Conservation (phyloP, 768 basidiomycete genomes). For the Mycena indigotica region DNA sequence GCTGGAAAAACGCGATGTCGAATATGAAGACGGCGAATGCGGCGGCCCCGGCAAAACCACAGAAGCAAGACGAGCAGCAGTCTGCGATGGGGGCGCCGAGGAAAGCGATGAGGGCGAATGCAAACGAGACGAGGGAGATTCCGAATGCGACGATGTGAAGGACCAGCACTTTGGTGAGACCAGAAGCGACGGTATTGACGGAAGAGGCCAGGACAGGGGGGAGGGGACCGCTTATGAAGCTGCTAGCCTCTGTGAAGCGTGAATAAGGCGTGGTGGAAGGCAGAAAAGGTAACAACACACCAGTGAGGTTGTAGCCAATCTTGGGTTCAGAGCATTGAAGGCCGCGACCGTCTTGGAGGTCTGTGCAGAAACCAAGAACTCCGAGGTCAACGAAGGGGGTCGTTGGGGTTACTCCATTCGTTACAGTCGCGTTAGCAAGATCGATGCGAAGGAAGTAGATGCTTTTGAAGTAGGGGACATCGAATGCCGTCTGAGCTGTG, state of each 20-base stretch:
- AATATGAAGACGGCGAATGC: conserved; percentile 8
- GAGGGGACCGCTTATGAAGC: not conserved
- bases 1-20: conserved; percentile 14
- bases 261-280: not conserved
- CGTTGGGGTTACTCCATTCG: conserved; percentile 3
- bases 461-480: conserved; percentile 8
- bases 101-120: not conserved
- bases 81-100: conserved; percentile 3
- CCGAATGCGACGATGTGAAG: conserved; percentile 3
- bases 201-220: not conserved
- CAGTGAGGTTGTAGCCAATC: conserved; percentile 8
- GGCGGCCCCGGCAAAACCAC: not conserved
- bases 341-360: conserved; percentile 9
- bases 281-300: not conserved
- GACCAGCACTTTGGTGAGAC: conserved; percentile 1
- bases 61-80: conserved; percentile 1
- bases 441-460: conserved; percentile 18
- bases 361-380: conserved; percentile 13
- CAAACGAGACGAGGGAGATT: conserved; percentile 2
- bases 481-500: conserved; percentile 6
- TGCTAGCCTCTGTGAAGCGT: not conserved
- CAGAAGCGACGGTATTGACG: not conserved
- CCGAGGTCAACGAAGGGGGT: conserved; percentile 14
- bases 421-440: conserved; percentile 7
- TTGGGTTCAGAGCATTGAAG: conserved; percentile 11